These are phyloP conservation scores for Datisca glomerata DNA, from an alignment of 306 rosid genomes.

Conservation along the genomic window DNA sequence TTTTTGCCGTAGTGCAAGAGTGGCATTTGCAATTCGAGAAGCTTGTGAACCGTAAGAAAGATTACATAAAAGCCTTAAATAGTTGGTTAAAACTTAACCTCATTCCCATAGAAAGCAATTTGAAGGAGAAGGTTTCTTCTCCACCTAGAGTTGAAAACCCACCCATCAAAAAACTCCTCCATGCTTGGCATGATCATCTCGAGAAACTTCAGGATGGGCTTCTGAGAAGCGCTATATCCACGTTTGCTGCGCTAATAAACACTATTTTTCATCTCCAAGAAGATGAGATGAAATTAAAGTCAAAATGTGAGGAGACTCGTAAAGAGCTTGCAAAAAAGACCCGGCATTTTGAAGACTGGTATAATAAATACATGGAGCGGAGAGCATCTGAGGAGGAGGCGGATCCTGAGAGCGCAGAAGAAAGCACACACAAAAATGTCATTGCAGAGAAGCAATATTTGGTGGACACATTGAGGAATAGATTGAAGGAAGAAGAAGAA, in stretches of 20 bases:
- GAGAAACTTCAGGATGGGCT: constrained; percentile 75
- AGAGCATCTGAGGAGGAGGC: constrained; percentile 53
- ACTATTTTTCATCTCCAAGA: constrained; percentile 43
- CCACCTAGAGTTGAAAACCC: constrained; percentile 69
- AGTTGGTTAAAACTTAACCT: constrained; percentile 74
- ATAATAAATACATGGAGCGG: constrained; percentile 45
- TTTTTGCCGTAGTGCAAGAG: constrained; percentile 45
- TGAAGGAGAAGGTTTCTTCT: constrained; percentile 89
- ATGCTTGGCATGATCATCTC: constrained; percentile 60
- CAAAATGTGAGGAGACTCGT: constrained; percentile 55
- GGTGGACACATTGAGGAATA: constrained; percentile 45
- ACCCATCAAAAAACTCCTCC: constrained; percentile 52
- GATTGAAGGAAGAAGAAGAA: constrained; percentile 60
- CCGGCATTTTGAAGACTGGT: constrained; percentile 71
- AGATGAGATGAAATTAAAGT: constrained; percentile 53
- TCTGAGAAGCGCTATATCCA: constrained; percentile 51
- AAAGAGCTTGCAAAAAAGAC: constrained; percentile 64
- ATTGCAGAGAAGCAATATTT: constrained; percentile 41
- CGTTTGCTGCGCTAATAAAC: constrained; percentile 52
- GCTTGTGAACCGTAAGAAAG: constrained; percentile 59
- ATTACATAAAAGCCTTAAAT: constrained; percentile 50
- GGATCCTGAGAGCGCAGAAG: constrained; percentile 42
- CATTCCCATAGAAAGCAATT: constrained; percentile 75
- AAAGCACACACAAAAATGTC: constrained; percentile 13
- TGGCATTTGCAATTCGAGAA: constrained; percentile 60